A percentile compares a stretch with the other conserved stretches of the same genome.
Evolutionary conservation across 2,329 filamentous ascomycete species (phyloP).

Genomic region (Arachnomyces sp.): DNA sequence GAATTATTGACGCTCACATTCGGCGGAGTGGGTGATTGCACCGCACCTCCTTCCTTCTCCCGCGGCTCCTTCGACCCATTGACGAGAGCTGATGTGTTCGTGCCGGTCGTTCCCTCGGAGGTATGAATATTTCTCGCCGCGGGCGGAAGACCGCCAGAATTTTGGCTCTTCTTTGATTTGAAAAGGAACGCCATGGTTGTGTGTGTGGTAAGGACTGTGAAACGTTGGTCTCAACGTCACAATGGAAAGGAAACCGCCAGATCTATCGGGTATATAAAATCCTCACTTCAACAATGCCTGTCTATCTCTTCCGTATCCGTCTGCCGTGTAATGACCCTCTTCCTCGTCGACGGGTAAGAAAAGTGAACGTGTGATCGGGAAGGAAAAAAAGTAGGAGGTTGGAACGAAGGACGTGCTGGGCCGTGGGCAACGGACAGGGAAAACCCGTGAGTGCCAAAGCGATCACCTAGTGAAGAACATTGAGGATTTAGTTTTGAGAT

Average conservation of each 20-base stretch:
- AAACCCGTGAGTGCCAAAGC: no score
- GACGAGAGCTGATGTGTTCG: slow-evolving; percentile 33
- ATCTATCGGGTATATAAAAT: no score
- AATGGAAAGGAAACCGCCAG: slow-evolving; percentile 2
- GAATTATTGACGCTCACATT: slow-evolving; percentile 62
- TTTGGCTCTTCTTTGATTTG: slow-evolving; percentile 71
- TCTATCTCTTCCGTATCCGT: no score
- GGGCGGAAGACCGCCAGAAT: slow-evolving; percentile 43
- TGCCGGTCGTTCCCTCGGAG: slow-evolving; percentile 42
- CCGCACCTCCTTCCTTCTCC: slow-evolving; percentile 26
- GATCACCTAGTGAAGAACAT: no score
- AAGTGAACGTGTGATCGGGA: no score
- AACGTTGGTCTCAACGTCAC: slow-evolving; percentile 13
- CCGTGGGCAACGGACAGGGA: no score
- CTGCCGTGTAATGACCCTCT: no score
- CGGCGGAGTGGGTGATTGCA: slow-evolving; percentile 56
- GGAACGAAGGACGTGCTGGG: no score
- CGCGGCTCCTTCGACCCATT: slow-evolving; percentile 41
- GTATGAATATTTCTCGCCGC: slow-evolving; percentile 50
- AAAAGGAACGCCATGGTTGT: slow-evolving; percentile 71
- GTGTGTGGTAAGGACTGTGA: slow-evolving; percentile 25
- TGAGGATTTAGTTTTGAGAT: no score
- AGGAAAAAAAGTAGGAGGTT: no score
- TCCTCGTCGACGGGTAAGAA: no score
- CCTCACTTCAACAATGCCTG: no score